Conservation (phyloP, 164 flowering plant species). For the Brasenia schreberi region DNA sequence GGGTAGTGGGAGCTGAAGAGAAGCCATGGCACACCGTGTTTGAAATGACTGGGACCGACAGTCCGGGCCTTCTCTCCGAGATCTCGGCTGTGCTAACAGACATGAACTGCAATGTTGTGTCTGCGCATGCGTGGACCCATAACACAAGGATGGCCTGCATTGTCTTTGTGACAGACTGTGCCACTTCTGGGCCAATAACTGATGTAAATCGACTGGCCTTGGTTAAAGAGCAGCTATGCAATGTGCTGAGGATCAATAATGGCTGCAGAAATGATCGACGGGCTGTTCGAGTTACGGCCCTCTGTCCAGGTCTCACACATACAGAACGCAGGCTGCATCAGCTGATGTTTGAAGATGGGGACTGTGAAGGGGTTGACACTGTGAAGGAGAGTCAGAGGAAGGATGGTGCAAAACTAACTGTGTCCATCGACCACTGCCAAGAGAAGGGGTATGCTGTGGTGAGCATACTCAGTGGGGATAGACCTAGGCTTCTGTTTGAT, state of each 20-base stretch:
- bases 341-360: conserved; percentile 62
- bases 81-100: conserved; percentile 59
- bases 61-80: conserved; percentile 70
- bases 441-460: conserved; percentile 79
- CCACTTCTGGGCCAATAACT: conserved; percentile 24
- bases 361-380: conserved; percentile 28
- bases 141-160: conserved; percentile 54
- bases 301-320: conserved; percentile 30
- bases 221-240: conserved; percentile 51
- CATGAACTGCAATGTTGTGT: conserved; percentile 45
- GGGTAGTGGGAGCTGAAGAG: conserved; percentile 19
- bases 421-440: conserved; percentile 40
- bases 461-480: conserved; percentile 46
- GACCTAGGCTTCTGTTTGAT: conserved; percentile 79
- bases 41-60: conserved; percentile 59
- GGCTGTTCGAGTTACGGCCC: conserved; percentile 17
- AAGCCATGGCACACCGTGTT: conserved; percentile 32
- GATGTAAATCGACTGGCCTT: conserved; percentile 29
- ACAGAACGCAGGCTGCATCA: conserved; percentile 90
- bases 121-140: conserved; percentile 84
- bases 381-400: conserved; percentile 1
- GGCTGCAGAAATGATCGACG: not conserved
- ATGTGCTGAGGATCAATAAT: conserved; percentile 58
- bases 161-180: conserved; percentile 43
- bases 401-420: conserved; percentile 19